Evolutionary conservation across 2,329 filamentous ascomycete species (phyloP).

Genomic region (Botrytis paeoniae): DNA sequence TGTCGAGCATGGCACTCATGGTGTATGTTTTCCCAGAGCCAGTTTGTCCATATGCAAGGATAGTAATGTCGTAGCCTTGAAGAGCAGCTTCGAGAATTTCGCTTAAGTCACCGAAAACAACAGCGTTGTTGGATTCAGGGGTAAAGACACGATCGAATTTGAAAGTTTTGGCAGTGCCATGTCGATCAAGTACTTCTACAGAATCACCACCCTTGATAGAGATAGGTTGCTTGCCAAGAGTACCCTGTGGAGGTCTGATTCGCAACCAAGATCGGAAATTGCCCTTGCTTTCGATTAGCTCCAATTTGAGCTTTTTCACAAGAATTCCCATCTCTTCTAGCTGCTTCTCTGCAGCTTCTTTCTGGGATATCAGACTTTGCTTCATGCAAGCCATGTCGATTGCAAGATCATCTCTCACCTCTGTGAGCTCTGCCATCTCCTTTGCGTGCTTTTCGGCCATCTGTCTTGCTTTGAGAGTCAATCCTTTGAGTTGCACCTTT

Average conservation of each 20-base stretch:
- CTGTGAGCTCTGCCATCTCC: background rate
- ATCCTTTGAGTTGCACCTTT: background rate
- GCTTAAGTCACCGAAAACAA: slow-evolving; percentile 93
- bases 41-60: slow-evolving; percentile 97
- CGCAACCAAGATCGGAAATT: slow-evolving; percentile 1
- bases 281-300: background rate
- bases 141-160: slow-evolving; percentile 92
- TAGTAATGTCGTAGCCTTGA: slow-evolving; percentile 97
- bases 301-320: background rate
- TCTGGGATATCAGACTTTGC: background rate
- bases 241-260: background rate
- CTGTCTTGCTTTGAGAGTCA: background rate
- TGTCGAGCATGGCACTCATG: slow-evolving; percentile 96
- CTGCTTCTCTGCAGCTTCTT: background rate
- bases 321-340: background rate
- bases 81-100: slow-evolving; percentile 94
- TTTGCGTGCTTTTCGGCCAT: background rate
- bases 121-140: slow-evolving; percentile 70
- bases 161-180: slow-evolving; percentile 74
- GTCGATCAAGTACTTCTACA: background rate
- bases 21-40: slow-evolving; percentile 96
- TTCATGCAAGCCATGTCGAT: background rate
- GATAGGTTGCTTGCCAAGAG: background rate
- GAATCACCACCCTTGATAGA: background rate
- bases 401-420: background rate